phyloP scores from a whole-genome alignment of 495 filamentous ascomycete species.

The Elaphomyces granulatus region DNA sequence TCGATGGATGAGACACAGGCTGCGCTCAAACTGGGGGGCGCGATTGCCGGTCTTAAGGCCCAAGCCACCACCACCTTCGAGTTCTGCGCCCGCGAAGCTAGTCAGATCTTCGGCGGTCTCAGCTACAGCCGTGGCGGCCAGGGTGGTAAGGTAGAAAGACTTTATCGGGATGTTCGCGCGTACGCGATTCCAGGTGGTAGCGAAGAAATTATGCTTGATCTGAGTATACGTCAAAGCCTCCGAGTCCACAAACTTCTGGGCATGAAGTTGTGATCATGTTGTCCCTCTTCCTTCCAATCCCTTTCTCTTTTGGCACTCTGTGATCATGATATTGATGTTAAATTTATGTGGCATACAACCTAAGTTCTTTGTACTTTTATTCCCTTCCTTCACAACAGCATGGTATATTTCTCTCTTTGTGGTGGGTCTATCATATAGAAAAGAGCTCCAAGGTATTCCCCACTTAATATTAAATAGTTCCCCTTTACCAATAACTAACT shows the following conservation, averaged over 20 bases:
- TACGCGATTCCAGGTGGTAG: conserved; percentile 95
- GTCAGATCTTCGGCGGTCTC: conserved; percentile 93
- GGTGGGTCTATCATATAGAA: no score
- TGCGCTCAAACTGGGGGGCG: conserved; percentile 88
- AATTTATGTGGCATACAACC: no score
- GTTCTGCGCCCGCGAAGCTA: conserved; percentile 92
- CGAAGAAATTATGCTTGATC: conserved; percentile 97
- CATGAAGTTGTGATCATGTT: conserved; percentile 92
- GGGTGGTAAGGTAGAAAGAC: conserved; percentile 86
- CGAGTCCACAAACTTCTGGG: conserved; percentile 80
- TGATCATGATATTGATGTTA: no score
- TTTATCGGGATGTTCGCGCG: conserved; percentile 93
- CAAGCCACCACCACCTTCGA: conserved; percentile 88
- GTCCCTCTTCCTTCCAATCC: no score
- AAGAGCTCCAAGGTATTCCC: no score
- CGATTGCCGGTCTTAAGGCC: conserved; percentile 88
- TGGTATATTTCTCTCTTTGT: no score
- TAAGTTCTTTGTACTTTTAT: no score
- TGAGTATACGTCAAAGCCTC: conserved; percentile 88
- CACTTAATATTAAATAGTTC: no score
- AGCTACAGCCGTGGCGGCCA: conserved; percentile 89
- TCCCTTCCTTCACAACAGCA: no score
- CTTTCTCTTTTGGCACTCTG: no score
- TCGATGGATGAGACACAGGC: conserved; percentile 90
- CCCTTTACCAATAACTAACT: no score